These are phyloP conservation scores for Candida koratica DNA, from an alignment of 805 yeast species.

Conservation along the genomic window DNA sequence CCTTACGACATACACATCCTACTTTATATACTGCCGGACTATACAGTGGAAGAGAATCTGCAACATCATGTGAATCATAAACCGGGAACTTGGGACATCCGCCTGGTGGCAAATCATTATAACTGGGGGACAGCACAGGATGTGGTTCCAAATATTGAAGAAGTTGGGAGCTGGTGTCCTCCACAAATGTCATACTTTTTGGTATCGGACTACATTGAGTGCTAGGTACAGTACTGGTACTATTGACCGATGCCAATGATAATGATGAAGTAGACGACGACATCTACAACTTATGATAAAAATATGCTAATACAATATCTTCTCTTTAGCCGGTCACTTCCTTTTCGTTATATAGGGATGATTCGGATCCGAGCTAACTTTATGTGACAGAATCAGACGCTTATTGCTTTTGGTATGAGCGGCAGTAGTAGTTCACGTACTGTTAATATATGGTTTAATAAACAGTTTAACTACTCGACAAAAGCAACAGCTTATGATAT, in stretches of 20 bases:
- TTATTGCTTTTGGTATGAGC: no score
- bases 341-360: neutral
- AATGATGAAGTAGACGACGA: conserved; percentile 5
- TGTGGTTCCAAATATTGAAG: conserved; percentile 34
- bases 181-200: neutral
- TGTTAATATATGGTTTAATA: no score
- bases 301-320: no score
- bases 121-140: conserved; percentile 38
- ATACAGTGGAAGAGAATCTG: conserved; percentile 55
- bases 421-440: no score
- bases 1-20: conserved; percentile 57
- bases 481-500: neutral
- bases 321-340: neutral
- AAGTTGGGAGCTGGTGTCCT: conserved; percentile 12
- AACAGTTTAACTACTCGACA: no score
- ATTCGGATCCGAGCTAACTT: no score
- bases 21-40: conserved; percentile 60
- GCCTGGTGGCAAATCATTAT: conserved; percentile 38
- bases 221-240: conserved; percentile 2
- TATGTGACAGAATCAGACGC: no score
- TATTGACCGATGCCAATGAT: conserved; percentile 3
- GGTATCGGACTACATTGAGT: conserved; percentile 2
- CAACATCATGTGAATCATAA: neutral
- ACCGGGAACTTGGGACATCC: conserved; percentile 42
- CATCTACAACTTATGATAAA: neutral